phyloP scores from a whole-genome alignment of 768 basidiomycete species.

The Hygrophorus pudorinus region DNA sequence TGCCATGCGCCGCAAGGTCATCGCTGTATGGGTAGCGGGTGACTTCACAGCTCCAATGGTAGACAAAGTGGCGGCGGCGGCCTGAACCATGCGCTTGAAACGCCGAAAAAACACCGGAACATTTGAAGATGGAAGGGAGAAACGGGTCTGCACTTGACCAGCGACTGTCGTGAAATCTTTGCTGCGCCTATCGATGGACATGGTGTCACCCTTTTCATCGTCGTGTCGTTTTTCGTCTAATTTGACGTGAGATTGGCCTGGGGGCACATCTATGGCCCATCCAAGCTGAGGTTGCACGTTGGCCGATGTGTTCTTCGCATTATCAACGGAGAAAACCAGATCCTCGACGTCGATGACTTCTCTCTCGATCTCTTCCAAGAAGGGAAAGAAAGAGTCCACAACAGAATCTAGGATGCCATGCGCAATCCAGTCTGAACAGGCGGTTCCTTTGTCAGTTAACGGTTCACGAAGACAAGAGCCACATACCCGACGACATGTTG shows the following conservation, averaged over 20 bases:
- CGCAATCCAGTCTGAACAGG: conserved; percentile 78
- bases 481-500: conserved; percentile 64
- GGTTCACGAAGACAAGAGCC: background rate
- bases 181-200: conserved; percentile 4
- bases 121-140: conserved; percentile 15
- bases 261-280: background rate
- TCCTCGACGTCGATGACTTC: conserved; percentile 75
- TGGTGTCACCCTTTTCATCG: background rate
- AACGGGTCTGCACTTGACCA: conserved; percentile 6
- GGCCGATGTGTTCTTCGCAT: background rate
- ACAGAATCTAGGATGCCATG: conserved; percentile 89
- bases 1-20: conserved; percentile 69
- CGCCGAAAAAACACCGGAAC: conserved; percentile 5
- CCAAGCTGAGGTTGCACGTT: too few species aligned
- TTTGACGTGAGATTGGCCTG: background rate
- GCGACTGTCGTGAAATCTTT: conserved; percentile 1
- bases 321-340: conserved; percentile 37
- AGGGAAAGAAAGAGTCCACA: conserved; percentile 88
- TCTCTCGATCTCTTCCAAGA: conserved; percentile 68
- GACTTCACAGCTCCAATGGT: conserved; percentile 9
- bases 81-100: conserved; percentile 1
- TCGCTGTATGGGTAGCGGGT: conserved; percentile 25
- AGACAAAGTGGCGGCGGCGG: conserved; percentile 4
- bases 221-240: background rate
- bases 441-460: conserved; percentile 2